phyloP scores from a whole-genome alignment of 257 asterid species.

The Rhazya stricta region DNA sequence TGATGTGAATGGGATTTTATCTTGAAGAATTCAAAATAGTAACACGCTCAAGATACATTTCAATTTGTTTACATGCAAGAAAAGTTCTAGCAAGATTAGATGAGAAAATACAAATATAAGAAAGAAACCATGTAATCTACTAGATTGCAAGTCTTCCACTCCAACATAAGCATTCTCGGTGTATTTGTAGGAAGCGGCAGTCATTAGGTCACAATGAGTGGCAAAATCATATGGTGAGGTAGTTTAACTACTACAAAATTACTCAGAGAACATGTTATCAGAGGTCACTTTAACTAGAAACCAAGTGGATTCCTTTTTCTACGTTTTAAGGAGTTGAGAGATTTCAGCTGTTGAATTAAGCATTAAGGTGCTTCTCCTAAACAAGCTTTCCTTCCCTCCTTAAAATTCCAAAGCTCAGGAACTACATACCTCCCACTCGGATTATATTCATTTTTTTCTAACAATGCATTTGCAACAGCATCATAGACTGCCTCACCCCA shows the following conservation, averaged over 20 bases:
- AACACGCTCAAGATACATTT: background rate
- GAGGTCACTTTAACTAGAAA: background rate
- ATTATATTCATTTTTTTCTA: constrained; percentile 18
- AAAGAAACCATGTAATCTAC: background rate
- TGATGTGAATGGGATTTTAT: background rate
- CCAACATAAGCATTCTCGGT: background rate
- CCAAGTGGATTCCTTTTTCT: background rate
- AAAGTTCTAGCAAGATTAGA: background rate
- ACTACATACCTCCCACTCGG: constrained; percentile 19
- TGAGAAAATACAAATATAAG: background rate
- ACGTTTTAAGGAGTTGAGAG: constrained; percentile 9
- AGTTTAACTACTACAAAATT: background rate
- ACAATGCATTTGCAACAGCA: constrained; percentile 13
- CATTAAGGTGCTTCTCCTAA: constrained; percentile 15
- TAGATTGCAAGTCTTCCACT: background rate
- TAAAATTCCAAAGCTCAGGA: constrained; percentile 20
- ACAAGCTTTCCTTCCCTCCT: constrained; percentile 13
- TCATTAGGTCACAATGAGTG: background rate
- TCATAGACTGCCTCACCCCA: constrained; percentile 18
- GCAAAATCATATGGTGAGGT: background rate
- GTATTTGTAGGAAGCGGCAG: background rate
- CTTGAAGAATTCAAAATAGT: background rate
- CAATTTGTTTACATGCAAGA: background rate
- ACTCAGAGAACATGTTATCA: background rate
- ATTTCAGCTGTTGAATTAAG: constrained; percentile 12